Evolutionary conservation across 148 eudicot species (phyloP).

Genomic region (Chenopodium formosanum): DNA sequence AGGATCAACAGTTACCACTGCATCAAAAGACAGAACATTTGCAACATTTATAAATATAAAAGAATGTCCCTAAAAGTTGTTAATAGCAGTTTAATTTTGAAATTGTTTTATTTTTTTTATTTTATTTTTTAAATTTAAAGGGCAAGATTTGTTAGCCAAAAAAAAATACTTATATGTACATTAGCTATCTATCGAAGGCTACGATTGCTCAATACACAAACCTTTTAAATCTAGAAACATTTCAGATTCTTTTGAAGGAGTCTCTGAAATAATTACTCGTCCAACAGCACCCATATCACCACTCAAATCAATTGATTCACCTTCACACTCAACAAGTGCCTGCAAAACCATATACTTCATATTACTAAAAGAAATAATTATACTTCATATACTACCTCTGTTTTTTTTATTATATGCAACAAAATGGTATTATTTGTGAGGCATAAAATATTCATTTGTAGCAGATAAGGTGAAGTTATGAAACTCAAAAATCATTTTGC

Average conservation of each 20-base stretch:
- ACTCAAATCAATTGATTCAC: constrained; percentile 93
- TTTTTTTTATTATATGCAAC: no score
- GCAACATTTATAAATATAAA: not conserved
- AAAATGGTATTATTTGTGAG: no score
- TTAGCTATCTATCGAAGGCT: no score
- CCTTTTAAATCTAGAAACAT: constrained; percentile 92
- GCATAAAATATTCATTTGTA: no score
- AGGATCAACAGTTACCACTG: not conserved
- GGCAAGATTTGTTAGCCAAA: not conserved
- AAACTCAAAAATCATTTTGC: constrained; percentile 10
- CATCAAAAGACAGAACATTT: not conserved
- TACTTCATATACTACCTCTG: no score
- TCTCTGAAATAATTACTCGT: constrained; percentile 71
- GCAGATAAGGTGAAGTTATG: not conserved
- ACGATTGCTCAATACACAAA: constrained; percentile 12
- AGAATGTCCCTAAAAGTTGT: not conserved
- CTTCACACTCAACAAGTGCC: constrained; percentile 99
- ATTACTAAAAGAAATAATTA: not conserved
- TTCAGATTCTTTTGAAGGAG: constrained; percentile 52
- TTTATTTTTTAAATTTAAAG: not conserved
- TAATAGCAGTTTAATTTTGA: not conserved
- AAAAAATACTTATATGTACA: no score
- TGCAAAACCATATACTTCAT: constrained; percentile 27
- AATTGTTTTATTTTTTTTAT: no score
- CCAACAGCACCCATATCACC: constrained; percentile 99